Evolutionary conservation across 2,329 filamentous ascomycete genomes (phyloP), one percentile per base, ranked within the genome.

Genomic region (Daldinia eschscholtzii): DNA sequence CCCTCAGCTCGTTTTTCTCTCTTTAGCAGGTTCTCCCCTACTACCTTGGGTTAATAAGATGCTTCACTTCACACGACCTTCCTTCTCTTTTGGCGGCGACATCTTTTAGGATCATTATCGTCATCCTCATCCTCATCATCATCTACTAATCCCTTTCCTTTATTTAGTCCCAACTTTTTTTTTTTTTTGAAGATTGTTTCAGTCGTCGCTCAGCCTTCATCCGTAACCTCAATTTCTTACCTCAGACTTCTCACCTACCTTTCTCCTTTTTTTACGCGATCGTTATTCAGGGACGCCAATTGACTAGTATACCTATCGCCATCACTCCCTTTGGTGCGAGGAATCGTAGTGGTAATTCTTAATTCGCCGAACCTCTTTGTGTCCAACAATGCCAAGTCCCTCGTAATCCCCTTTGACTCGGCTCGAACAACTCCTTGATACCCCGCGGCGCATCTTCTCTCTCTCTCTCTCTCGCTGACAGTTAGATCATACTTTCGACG

Each of bases 321-420:
- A 58, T 57, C 59, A 53, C 56, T 63, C 53, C 10, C 23, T 56
- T 48, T 60, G 41, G 30, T 59, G 62, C 64, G 59, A 67, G 55
- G 30, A 65, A 57, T 60, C 28, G 39, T 71, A 70, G 68, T 70
- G 64, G 57, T 72, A 72, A 68, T 67, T 66, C 61, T 65, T 72
- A 70, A 71, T 72, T 57, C 57, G 15, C 37, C 35, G 5, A 37
- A 12, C 37, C 26, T 35, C 57, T 50, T 46, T 46, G 20, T 39
- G 56, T 10, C 59, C 30, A 57, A 67, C 66, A 66, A 75, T 76
- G 73, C 64, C 58, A 67, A 59, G 68, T 61, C 60, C 60, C 63
- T 60, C 60, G 66, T 70, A 61, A 61, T 69, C 48, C 61, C 62
- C 42, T 61, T 74, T 68, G 67, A 71, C 68, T 70, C 65, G 68